Conservation (phyloP, 108 stramenopile species). For the Cylindrotheca closterium region DNA sequence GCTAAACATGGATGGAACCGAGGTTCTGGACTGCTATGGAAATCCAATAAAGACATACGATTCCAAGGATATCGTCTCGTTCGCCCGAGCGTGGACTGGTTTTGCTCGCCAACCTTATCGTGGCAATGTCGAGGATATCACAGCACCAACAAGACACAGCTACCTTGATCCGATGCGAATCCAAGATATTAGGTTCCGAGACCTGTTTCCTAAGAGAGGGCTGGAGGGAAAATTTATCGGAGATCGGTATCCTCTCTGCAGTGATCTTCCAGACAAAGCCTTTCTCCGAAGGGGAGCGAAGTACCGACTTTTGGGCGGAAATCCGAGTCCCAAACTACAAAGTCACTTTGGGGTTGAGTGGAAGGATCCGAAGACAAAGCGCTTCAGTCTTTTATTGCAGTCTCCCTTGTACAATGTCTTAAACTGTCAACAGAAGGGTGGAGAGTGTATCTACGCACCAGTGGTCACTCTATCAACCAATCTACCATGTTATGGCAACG, state of each 20-base stretch:
- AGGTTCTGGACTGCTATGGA: constrained; percentile 32
- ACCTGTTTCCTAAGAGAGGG: constrained; percentile 9
- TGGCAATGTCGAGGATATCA: constrained; percentile 44
- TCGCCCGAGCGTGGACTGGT: constrained; percentile 41
- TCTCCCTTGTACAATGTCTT: constrained; percentile 32
- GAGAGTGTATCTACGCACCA: constrained; percentile 13
- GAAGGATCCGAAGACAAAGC: constrained; percentile 12
- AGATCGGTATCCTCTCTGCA: constrained; percentile 65
- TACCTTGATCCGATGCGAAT: constrained; percentile 24
- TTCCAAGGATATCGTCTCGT: constrained; percentile 66
- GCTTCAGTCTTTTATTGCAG: constrained; percentile 23
- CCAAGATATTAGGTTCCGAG: neutral
- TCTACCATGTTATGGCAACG: constrained; percentile 26
- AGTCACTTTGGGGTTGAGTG: constrained; percentile 17
- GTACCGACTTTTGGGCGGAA: constrained; percentile 53
- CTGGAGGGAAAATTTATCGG: constrained; percentile 57
- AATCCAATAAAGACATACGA: constrained; percentile 51
- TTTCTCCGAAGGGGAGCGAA: constrained; percentile 59
- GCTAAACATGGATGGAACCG: constrained; percentile 67
- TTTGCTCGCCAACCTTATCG: constrained; percentile 44
- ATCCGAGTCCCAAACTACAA: constrained; percentile 14
- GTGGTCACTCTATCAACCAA: constrained; percentile 11
- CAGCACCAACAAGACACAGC: too few species aligned
- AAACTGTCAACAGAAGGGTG: too few species aligned
- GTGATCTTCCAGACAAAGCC: constrained; percentile 44